phyloP scores from a whole-genome alignment of 805 yeast genomes.

The Nakazawaea ambrosiae region DNA sequence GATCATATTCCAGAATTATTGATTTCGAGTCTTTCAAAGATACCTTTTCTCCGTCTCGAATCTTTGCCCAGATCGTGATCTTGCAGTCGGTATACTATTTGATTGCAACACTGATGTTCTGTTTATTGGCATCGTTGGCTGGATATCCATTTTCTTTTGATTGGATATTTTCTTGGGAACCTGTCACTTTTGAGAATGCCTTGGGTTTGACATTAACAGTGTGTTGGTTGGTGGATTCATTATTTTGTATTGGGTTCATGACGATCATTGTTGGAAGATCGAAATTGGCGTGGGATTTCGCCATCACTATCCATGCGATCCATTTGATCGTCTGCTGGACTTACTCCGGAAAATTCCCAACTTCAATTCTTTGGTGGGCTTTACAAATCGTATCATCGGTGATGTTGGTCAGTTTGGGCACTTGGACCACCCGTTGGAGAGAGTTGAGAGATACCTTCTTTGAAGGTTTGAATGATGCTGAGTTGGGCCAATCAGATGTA shows the following conservation, averaged over 20 bases:
- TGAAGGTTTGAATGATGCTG: conserved; percentile 68
- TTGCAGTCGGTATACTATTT: conserved; percentile 75
- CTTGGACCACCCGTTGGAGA: conserved; percentile 88
- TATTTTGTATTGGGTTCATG: conserved; percentile 77
- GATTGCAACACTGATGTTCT: conserved; percentile 62
- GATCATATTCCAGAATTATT: conserved; percentile 12
- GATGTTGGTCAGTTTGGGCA: conserved; percentile 71
- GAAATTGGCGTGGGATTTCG: conserved; percentile 94
- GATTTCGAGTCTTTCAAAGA: conserved; percentile 22
- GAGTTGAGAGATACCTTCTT: conserved; percentile 87
- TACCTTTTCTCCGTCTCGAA: conserved; percentile 43
- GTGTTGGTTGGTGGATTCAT: conserved; percentile 78
- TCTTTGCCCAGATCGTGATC: conserved; percentile 65
- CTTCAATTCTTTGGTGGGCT: conserved; percentile 75
- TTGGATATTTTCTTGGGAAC: conserved; percentile 79
- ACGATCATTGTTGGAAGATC: conserved; percentile 87
- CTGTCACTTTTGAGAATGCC: conserved; percentile 66
- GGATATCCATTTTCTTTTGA: conserved; percentile 63
- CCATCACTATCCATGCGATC: conserved; percentile 82
- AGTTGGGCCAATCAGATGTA: conserved; percentile 29
- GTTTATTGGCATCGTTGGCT: conserved; percentile 54
- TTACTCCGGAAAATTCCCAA: conserved; percentile 62
- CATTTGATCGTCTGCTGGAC: conserved; percentile 65
- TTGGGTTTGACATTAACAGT: conserved; percentile 69
- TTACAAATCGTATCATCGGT: conserved; percentile 63